Base-by-base conservation (phyloP, 225 moss, liverwort and hornwort species). In the Physcomitrium patens region DNA sequence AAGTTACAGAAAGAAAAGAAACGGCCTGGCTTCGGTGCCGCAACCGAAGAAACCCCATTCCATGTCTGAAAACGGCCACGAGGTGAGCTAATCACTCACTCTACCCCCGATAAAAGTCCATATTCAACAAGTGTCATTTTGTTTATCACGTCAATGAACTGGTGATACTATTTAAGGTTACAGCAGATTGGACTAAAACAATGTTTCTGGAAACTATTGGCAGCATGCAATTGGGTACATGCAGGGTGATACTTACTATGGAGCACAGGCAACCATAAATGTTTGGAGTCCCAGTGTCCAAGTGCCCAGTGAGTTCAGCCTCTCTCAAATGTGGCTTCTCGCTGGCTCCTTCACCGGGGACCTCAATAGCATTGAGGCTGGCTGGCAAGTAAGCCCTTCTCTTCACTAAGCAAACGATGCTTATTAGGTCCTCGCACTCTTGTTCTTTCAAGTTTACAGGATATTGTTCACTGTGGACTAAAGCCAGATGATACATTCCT, bases 361-460 rank as follows among this genome's bases (percentile, higher is more conserved):
- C 72, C 87, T 87, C 75, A 87, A 87, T 11, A 87, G 82, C 12
- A 87, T 87, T 45, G 87, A 87, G 53, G 87, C 84, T 22, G 87
- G 87, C 9, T 87, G 87, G 87, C 87, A 87, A 64, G 87, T 87
- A 62, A 0, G 77, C 70, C 49, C 15, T 43, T 17, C 27, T 52
- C 5, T 28, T 69, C 51, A 9, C 7, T 7, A 37, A 37, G 31
- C 7, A 37, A 37, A 37, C 5, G 7, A 7, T 37, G 31, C 31
- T 37, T 7, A 37, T 37, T 4, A 37, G 31, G 31, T 37, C 31
- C 31, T 37, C 31, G 5, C 31, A 37, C 31, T 37, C 5, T 8
- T 17, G 8, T 19, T 55, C 19, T 19, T 18, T 55, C 5, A 55
- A 17, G 19, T 5, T 49, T 55, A 17, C 19, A 8, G 7, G 6